phyloP scores from a whole-genome alignment of 805 yeast species.

The Candida bentonensis region DNA sequence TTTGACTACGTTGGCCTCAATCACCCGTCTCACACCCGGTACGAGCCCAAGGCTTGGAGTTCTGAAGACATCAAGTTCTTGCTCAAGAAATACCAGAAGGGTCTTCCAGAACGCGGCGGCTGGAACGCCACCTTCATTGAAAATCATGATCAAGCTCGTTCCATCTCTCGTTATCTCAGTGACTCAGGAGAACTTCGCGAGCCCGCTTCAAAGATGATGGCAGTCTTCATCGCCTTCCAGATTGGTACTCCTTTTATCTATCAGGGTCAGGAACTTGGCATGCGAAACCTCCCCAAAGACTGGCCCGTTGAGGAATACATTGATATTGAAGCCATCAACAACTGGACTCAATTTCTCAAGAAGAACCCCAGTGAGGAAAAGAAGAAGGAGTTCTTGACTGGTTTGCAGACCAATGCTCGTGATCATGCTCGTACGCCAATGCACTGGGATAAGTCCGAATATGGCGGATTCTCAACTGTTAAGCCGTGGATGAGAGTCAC shows the following conservation, averaged over 20 bases:
- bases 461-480: conserved; percentile 34
- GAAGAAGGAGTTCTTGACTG: conserved; percentile 3
- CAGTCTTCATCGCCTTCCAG: conserved; percentile 31
- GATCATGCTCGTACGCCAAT: conserved; percentile 45
- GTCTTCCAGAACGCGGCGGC: conserved; percentile 36
- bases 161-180: conserved; percentile 37
- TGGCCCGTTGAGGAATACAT: conserved; percentile 38
- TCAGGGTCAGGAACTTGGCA: conserved; percentile 51
- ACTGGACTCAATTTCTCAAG: conserved; percentile 22
- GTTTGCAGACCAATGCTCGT: conserved; percentile 24
- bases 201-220: conserved; percentile 34
- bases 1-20: conserved; percentile 8
- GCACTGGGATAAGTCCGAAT: conserved; percentile 33
- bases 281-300: conserved; percentile 32
- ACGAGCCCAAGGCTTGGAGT: conserved; percentile 3
- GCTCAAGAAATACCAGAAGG: conserved; percentile 13
- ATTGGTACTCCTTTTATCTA: conserved; percentile 43
- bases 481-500: conserved; percentile 42
- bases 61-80: conserved; percentile 7
- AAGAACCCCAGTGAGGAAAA: conserved; percentile 14
- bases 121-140: conserved; percentile 44
- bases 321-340: conserved; percentile 35
- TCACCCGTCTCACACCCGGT: not conserved
- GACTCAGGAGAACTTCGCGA: conserved; percentile 24
- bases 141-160: conserved; percentile 47